These are phyloP conservation scores for Gryganskiella cystojenkinii DNA, from an alignment of 192 early-diverging fungal genomes.

Conservation along the genomic window DNA sequence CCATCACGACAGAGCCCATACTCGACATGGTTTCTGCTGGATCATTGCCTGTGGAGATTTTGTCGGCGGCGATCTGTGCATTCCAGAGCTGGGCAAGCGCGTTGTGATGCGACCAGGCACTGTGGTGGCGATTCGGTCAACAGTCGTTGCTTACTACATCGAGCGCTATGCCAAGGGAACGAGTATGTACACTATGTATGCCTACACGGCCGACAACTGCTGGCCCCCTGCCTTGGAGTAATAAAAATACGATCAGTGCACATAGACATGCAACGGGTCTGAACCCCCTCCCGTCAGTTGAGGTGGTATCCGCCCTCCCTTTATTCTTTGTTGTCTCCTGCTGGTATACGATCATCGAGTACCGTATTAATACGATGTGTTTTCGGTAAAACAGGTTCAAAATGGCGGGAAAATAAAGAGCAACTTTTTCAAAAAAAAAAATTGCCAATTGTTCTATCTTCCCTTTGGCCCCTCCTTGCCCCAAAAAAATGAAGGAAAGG, in stretches of 20 bases:
- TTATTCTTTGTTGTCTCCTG: no score
- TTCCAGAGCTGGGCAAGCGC: slow-evolving; percentile 45
- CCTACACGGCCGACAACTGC: slow-evolving; percentile 48
- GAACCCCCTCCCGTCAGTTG: no score
- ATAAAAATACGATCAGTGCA: no score
- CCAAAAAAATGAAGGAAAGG: neutral
- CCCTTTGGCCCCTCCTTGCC: neutral
- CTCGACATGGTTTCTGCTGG: slow-evolving; percentile 51
- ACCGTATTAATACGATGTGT: no score
- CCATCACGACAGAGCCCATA: slow-evolving; percentile 43
- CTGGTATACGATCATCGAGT: no score
- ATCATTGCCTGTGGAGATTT: slow-evolving; percentile 51
- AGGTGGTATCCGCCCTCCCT: no score
- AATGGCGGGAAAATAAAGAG: no score
- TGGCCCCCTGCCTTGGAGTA: slow-evolving; percentile 44
- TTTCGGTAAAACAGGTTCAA: no score
- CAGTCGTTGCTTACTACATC: slow-evolving; percentile 47
- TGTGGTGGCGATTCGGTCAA: slow-evolving; percentile 47
- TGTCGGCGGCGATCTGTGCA: slow-evolving; percentile 47
- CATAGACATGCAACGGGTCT: no score
- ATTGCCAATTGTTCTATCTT: neutral
- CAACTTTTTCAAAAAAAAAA: no score
- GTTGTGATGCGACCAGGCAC: slow-evolving; percentile 52
- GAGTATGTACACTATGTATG: slow-evolving; percentile 45
- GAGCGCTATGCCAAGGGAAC: slow-evolving; percentile 46